A percentile compares a stretch with the other conserved stretches of the same genome.
These are phyloP conservation scores for Rosa chinensis DNA, from an alignment of 306 rosid species.

Conservation along the genomic window DNA sequence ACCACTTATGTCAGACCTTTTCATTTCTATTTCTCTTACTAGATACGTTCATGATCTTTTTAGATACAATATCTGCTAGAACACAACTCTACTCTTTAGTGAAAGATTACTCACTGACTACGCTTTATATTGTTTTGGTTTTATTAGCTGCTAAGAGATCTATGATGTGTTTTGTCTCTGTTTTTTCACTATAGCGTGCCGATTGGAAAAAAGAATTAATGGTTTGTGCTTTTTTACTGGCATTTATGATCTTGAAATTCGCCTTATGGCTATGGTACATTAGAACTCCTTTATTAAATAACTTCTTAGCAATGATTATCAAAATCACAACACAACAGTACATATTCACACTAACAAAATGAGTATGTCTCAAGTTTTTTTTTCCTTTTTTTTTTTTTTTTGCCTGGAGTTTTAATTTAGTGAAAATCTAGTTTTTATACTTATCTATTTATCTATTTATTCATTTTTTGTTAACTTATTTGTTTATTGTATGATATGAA, in stretches of 20 bases:
- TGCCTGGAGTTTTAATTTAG: neutral
- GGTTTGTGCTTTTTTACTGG: neutral
- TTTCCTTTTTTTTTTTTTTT: neutral
- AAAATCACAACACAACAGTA: neutral
- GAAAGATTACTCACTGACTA: neutral
- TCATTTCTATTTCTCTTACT: neutral
- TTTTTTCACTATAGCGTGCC: neutral
- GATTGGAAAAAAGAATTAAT: too few species aligned
- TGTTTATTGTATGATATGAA: neutral
- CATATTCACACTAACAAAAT: neutral
- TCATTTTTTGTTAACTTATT: too few species aligned
- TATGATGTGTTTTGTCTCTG: conserved; percentile 2
- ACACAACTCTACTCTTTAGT: neutral
- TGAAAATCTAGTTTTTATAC: neutral
- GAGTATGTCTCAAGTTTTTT: neutral
- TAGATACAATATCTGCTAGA: neutral
- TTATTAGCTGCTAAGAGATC: neutral
- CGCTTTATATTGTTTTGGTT: neutral
- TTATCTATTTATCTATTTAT: neutral
- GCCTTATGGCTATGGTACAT: neutral
- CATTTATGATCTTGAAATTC: neutral
- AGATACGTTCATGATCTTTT: conserved; percentile 5
- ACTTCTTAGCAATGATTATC: neutral
- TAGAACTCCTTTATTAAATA: neutral
- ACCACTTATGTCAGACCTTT: conserved; percentile 5